A percentile compares a stretch with the other conserved stretches of the same genome.
Conservation (phyloP, 495 filamentous ascomycete genomes). For the Penicillium antarcticum region DNA sequence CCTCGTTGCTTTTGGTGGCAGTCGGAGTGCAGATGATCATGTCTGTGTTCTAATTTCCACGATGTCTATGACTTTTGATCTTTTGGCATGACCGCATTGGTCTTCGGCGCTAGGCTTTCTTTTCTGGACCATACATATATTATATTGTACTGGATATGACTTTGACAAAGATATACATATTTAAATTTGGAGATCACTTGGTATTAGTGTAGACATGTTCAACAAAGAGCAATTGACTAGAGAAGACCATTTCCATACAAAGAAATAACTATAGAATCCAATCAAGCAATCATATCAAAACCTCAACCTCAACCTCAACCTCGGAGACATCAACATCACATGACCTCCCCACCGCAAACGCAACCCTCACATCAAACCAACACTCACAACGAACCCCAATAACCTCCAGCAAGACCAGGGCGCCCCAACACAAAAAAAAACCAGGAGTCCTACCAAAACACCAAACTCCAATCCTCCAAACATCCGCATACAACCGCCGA, state of each 20-base stretch:
- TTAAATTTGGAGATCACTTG: background rate
- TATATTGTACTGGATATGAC: background rate
- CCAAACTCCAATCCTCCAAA: background rate
- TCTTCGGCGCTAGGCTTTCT: constrained; percentile 2
- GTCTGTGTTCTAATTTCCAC: constrained; percentile 22
- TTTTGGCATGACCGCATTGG: constrained; percentile 3
- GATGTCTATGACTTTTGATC: constrained; percentile 2
- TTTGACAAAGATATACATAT: background rate
- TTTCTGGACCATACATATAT: constrained; percentile 2
- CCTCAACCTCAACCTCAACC: too few species aligned
- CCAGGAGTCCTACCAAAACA: background rate
- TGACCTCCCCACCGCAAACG: constrained; percentile 14
- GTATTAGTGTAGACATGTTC: too few species aligned
- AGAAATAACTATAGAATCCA: too few species aligned
- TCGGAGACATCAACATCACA: constrained; percentile 6
- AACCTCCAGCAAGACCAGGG: background rate
- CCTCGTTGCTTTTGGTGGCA: constrained; percentile 22
- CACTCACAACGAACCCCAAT: background rate
- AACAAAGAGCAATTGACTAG: too few species aligned
- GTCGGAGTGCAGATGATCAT: constrained; percentile 24
- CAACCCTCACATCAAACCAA: constrained; percentile 1
- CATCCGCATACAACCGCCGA: constrained; percentile 11
- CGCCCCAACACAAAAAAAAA: background rate
- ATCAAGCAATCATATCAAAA: too few species aligned
- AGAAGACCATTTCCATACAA: too few species aligned